Evolutionary conservation across 768 basidiomycete genomes (phyloP).

Genomic region (Clitopilus passeckerianus): DNA sequence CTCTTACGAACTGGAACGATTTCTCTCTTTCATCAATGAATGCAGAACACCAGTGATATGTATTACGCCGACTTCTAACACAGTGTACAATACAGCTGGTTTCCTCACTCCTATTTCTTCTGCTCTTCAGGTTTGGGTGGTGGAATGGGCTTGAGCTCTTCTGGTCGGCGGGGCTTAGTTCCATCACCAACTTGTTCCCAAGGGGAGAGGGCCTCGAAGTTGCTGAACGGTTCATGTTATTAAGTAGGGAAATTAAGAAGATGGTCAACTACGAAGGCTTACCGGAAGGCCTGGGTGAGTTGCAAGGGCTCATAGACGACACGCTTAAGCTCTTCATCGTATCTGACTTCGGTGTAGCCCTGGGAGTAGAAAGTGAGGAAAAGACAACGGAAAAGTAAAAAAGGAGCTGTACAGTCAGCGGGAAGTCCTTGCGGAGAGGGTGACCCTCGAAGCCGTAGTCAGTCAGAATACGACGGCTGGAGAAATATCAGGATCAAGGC

Average conservation of each 20-base stretch:
- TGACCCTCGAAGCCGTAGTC: constrained; percentile 99
- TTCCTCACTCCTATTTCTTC: constrained; percentile 58
- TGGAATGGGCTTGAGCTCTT: constrained; percentile 71
- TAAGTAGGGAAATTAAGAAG: no score
- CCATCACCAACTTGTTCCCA: constrained; percentile 92
- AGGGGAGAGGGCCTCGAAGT: constrained; percentile 89
- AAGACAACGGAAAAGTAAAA: background rate
- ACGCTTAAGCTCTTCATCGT: constrained; percentile 96
- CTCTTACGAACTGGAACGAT: constrained; percentile 3
- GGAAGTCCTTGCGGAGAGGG: constrained; percentile 97
- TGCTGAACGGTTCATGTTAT: constrained; percentile 42
- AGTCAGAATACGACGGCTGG: constrained; percentile 91
- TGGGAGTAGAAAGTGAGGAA: constrained; percentile 21
- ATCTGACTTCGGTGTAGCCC: constrained; percentile 99
- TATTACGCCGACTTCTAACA: constrained; percentile 5
- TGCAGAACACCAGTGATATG: constrained; percentile 4
- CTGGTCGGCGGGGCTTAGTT: constrained; percentile 47
- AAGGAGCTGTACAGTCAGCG: constrained; percentile 68
- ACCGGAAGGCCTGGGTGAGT: constrained; percentile 98
- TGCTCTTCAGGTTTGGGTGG: constrained; percentile 71
- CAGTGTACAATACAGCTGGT: constrained; percentile 1
- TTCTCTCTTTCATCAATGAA: background rate
- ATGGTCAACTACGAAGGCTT: constrained; percentile 12
- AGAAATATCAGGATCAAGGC: background rate
- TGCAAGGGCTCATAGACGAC: constrained; percentile 98